A percentile compares a stretch with the other conserved stretches of the same genome.
phyloP scores from a whole-genome alignment of 2,329 filamentous ascomycete species.

The Herpomyces periplanetae region DNA sequence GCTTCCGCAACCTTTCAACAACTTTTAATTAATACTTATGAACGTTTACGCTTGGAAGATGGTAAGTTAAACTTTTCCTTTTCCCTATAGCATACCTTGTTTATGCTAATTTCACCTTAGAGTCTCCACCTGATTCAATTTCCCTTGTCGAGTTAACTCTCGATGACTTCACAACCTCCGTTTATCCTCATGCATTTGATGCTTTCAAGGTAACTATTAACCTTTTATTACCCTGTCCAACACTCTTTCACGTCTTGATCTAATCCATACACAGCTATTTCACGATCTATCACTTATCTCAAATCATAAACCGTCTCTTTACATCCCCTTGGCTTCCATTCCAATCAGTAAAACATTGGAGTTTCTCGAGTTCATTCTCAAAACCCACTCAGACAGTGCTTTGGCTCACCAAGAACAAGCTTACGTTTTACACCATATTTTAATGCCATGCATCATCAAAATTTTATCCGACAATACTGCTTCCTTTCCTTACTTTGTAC shows the following conservation, averaged over 20 bases:
- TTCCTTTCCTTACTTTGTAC: constrained; percentile 46
- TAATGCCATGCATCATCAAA: constrained; percentile 48
- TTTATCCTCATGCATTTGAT: constrained; percentile 41
- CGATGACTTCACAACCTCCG: constrained; percentile 14
- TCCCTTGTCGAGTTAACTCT: constrained; percentile 24
- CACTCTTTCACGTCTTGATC: not conserved
- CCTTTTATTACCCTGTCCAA: not conserved
- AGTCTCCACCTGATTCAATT: constrained; percentile 11
- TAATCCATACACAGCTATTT: constrained; percentile 17
- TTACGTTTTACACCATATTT: constrained; percentile 28
- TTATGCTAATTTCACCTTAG: constrained; percentile 2
- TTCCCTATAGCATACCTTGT: constrained; percentile 4
- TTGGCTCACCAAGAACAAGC: constrained; percentile 37
- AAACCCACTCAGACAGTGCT: constrained; percentile 49
- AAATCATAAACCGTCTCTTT: constrained; percentile 44
- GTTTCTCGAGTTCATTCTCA: constrained; percentile 56
- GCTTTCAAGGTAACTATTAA: constrained; percentile 25
- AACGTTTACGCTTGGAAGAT: constrained; percentile 53
- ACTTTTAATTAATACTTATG: constrained; percentile 61
- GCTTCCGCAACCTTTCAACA: constrained; percentile 88
- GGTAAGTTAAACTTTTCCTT: constrained; percentile 11
- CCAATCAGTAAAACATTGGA: constrained; percentile 56
- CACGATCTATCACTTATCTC: constrained; percentile 61
- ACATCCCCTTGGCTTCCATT: constrained; percentile 35
- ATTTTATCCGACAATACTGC: constrained; percentile 39